Base-by-base conservation (phyloP, 768 basidiomycete genomes). In the Phanerochaete carnosa region DNA sequence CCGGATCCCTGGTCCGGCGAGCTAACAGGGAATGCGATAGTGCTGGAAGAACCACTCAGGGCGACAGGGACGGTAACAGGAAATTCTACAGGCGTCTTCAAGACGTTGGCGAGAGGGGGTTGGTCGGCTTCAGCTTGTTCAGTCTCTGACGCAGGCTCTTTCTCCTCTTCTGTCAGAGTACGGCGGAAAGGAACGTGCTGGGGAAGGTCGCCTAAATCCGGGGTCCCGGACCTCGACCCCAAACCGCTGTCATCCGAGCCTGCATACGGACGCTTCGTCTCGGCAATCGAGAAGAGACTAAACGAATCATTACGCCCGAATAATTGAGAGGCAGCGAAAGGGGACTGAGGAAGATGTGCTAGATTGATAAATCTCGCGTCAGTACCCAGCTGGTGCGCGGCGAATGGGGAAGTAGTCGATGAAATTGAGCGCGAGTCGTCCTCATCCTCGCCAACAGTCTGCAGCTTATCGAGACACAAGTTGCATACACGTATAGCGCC, bases 401-500 rank as follows among this genome's bases (percentile, higher is more conserved):
- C 86, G 63, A 92, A 90, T 16, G 87, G 85, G 1, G 85, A 82
- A 1, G 86, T 80, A 2, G 80, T 77, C 22, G 86, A 86, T 1
- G 94, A 95, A 58, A 95, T 79, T 5, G 93, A 94, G 53, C 91
- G 86, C 33, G 83, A 83, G 66, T 94, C 92, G 55, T 96, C 95
- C 49, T 97, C 94, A 58, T 96, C 92, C 55, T 95, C 92, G 55
- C 90, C 89, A 6, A 89, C 93, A 63, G 87, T 92, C 57, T 91
- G 89, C 58, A 95, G 84, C 73, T 94, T 94, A 65, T 92, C 89
- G n/a, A 96, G 79, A 72, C 96, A 98, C 15, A 97, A 78, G 67
- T 98, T 98, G 75, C 97, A 99, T 9, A 97, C 90, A 58, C 97
- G 86, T 55, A 99, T 83, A 84, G 92, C 92, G n/a, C 94, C 94